phyloP scores from a whole-genome alignment of 805 yeast species.

The Saccharomycopsis selenospora region DNA sequence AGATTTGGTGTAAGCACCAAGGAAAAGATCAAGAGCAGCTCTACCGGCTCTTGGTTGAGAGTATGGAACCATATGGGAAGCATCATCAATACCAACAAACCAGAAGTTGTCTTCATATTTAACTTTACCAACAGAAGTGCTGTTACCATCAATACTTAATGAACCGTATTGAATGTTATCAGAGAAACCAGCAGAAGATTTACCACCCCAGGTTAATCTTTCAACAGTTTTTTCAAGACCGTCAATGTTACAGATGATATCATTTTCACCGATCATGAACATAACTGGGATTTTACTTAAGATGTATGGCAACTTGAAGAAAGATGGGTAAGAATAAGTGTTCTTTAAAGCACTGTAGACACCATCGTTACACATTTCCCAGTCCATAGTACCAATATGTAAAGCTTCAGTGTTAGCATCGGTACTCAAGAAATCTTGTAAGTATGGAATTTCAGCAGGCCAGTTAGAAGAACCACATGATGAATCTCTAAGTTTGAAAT shows the following conservation, averaged over 20 bases:
- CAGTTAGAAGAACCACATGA: slow-evolving; percentile 91
- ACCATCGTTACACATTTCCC: slow-evolving; percentile 56
- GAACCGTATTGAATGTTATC: not conserved
- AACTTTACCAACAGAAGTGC: slow-evolving; percentile 31
- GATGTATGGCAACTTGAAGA: slow-evolving; percentile 48
- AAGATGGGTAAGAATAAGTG: slow-evolving; percentile 39
- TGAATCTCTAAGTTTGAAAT: slow-evolving; percentile 59
- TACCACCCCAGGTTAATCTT: slow-evolving; percentile 41
- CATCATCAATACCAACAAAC: slow-evolving; percentile 76
- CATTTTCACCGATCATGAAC: slow-evolving; percentile 64
- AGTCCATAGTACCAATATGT: slow-evolving; percentile 37
- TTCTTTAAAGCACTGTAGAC: slow-evolving; percentile 43
- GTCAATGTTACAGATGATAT: slow-evolving; percentile 60
- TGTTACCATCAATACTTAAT: not conserved
- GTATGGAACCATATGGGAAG: slow-evolving; percentile 97
- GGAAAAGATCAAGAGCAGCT: slow-evolving; percentile 65
- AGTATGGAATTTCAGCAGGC: slow-evolving; percentile 51
- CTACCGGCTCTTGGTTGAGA: slow-evolving; percentile 63
- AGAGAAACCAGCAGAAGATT: slow-evolving; percentile 8
- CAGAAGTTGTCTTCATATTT: slow-evolving; percentile 56
- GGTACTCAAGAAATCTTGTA: slow-evolving; percentile 44
- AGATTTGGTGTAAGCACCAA: not conserved
- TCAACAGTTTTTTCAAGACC: slow-evolving; percentile 57
- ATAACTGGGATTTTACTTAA: slow-evolving; percentile 44
- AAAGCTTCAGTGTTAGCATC: slow-evolving; percentile 42